Base-by-base conservation (phyloP, 768 basidiomycete genomes). In the Leccinum imitatum region DNA sequence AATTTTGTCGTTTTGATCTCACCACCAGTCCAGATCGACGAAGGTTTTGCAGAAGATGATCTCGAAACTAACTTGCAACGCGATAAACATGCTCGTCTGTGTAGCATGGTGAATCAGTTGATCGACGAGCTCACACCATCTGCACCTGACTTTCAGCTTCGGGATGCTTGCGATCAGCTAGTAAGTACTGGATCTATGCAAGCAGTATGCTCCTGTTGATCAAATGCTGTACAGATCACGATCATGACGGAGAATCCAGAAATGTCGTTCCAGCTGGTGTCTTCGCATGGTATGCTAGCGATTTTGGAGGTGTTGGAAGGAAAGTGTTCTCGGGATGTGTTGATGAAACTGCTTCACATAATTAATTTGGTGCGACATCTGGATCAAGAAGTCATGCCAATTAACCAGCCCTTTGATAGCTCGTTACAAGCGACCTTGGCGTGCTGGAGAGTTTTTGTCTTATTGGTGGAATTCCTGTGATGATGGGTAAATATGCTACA, bases 401-500 rank as follows among this genome's bases (percentile, higher is more conserved):
- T 50, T 62, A 39, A 56, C 58, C 19, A 59, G 3, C 3, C 23
- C 10, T 30, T 51, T 31, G 47, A 17, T 57, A 87, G 86, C 78
- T 87, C 41, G 86, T 87, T 37, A 86, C 79, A 13, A 80, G 82
- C 6, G 95, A 98, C 67, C 79, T 93, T 25, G 90, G 87, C 3
- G 88, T 92, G 68, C 75, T 98, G 67, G 97, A 99, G 73, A 93
- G 94, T 66, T 93, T 98, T 76, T 98, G 96, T 74, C 79, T 98
- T 56, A 90, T 95, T 67, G 91, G 90, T 31, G 96, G 96, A 14
- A 98, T 98, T 61, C 95, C 97, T 14, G 90, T 98, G 15, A 88
- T 98, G 78, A 95, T 97, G 87, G 87, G 90, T 88, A 66, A 50
- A 81, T 44, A 19, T 78, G 39, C 9, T 57, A 4, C 5, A 5